Evolutionary conservation across 1,139 yeast species (phyloP).

Genomic region (Kodamaea anthophila): DNA sequence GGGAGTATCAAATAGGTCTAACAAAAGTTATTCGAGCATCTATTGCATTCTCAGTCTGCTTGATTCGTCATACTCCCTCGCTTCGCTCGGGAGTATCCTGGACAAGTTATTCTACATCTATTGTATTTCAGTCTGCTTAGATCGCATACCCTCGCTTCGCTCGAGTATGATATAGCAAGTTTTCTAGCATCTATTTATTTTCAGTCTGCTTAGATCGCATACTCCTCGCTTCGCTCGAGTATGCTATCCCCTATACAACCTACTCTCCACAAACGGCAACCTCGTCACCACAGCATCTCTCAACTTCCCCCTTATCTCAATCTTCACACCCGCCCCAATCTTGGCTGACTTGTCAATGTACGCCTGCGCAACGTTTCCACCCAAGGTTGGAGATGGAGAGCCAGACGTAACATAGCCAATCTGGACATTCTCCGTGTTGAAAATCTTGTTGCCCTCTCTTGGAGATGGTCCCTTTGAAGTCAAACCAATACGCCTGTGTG

Average conservation of each 20-base stretch:
- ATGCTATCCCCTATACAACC: conserved; percentile 47
- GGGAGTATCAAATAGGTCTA: too few relatives aligned
- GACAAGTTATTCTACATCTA: too few relatives aligned
- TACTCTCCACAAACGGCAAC: conserved; percentile 77
- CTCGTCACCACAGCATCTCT: conserved; percentile 70
- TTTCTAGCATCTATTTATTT: too few relatives aligned
- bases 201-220: not conserved
- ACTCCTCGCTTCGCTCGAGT: not conserved
- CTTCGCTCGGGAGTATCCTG: too few relatives aligned
- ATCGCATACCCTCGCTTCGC: too few relatives aligned
- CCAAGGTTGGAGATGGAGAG: conserved; percentile 78
- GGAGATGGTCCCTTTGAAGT: conserved; percentile 86
- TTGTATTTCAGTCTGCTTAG: too few relatives aligned
- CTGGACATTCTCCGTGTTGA: conserved; percentile 36
- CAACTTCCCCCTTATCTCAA: conserved; percentile 78
- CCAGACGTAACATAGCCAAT: conserved; percentile 87
- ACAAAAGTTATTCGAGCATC: too few relatives aligned
- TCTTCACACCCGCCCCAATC: conserved; percentile 65
- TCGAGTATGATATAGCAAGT: too few relatives aligned
- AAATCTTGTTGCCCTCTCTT: conserved; percentile 72
- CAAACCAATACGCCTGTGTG: conserved; percentile 68
- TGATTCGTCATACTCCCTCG: too few relatives aligned
- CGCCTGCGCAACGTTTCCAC: conserved; percentile 90
- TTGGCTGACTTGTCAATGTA: conserved; percentile 74
- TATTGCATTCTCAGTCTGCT: too few relatives aligned